Evolutionary conservation across 2,329 filamentous ascomycete genomes (phyloP).

Genomic region (Geoglossum cookeanum): DNA sequence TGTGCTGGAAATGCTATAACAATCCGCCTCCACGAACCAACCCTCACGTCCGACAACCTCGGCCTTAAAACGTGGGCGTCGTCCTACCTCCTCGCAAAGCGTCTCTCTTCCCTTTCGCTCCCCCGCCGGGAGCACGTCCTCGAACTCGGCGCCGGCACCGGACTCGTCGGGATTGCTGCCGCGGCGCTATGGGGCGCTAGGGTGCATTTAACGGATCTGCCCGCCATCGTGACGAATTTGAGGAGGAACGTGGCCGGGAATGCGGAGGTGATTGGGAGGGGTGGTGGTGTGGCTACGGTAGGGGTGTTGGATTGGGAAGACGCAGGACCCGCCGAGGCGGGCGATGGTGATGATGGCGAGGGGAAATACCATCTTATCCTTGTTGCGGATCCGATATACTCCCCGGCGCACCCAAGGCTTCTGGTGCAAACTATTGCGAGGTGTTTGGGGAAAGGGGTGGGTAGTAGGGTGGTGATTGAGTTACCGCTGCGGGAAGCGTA

Average conservation of each 20-base stretch:
- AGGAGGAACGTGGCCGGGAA: conserved; percentile 54
- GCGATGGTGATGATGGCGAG: background rate
- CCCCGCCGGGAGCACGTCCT: conserved; percentile 25
- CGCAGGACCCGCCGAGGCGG: background rate
- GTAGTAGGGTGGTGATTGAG: background rate
- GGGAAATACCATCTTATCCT: conserved; percentile 46
- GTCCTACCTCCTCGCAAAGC: conserved; percentile 64
- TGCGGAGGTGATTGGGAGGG: conserved; percentile 27
- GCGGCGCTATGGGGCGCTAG: conserved; percentile 47
- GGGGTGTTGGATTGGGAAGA: conserved; percentile 53
- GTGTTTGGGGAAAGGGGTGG: background rate
- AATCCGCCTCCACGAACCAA: conserved; percentile 65
- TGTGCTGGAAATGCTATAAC: conserved; percentile 29
- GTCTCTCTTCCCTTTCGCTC: conserved; percentile 32
- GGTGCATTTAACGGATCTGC: conserved; percentile 65
- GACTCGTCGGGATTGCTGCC: conserved; percentile 73
- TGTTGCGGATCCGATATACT: conserved; percentile 75
- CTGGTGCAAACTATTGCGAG: background rate
- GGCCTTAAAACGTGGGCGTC: conserved; percentile 94
- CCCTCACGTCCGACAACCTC: conserved; percentile 69
- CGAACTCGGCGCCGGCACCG: conserved; percentile 79
- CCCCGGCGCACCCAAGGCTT: conserved; percentile 51
- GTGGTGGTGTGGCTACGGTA: conserved; percentile 25
- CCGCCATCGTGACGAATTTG: conserved; percentile 67
- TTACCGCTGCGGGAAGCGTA: background rate